Evolutionary conservation across 2,329 filamentous ascomycete genomes (phyloP).

Genomic region (Colletotrichum coccodes): DNA sequence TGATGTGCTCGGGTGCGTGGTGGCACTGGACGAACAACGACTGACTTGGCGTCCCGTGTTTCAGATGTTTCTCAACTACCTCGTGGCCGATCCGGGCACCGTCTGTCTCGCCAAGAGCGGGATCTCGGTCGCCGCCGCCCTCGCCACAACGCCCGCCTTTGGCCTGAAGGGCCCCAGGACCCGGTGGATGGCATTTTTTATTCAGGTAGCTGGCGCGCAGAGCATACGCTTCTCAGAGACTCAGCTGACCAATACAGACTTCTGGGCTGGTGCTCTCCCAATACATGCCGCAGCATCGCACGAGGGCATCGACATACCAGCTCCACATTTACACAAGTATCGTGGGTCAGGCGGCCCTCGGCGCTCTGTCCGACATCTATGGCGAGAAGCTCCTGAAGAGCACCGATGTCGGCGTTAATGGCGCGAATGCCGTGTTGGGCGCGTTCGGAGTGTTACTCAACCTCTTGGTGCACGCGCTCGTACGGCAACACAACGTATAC

Average conservation of each 20-base stretch:
- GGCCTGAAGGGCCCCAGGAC: constrained; percentile 37
- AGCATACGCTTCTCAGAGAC: rapidly evolving
- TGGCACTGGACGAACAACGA: neutral
- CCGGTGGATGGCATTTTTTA: constrained; percentile 44
- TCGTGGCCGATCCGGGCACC: constrained; percentile 43
- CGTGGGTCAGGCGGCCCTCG: constrained; percentile 41
- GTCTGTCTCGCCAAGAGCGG: constrained; percentile 43
- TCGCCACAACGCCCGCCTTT: constrained; percentile 38
- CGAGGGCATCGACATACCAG: constrained; percentile 37
- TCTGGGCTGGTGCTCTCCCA: constrained; percentile 42
- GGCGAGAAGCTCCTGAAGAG: constrained; percentile 43
- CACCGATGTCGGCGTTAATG: constrained; percentile 41
- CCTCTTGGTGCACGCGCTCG: constrained; percentile 39
- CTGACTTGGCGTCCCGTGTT: neutral
- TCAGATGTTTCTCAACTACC: constrained; percentile 42
- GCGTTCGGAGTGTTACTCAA: constrained; percentile 41
- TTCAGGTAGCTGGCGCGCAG: constrained; percentile 35
- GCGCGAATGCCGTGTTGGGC: constrained; percentile 42
- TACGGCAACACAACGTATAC: constrained; percentile 35
- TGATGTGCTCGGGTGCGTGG: neutral
- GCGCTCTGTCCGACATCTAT: constrained; percentile 43
- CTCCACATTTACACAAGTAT: constrained; percentile 41
- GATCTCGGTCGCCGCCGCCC: constrained; percentile 40
- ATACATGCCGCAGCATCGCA: constrained; percentile 38
- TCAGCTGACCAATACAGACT: constrained; percentile 25